Evolutionary conservation across 2,329 filamentous ascomycete genomes (phyloP), one percentile per base, ranked within the genome.

Genomic region (Parastagonospora avenae): DNA sequence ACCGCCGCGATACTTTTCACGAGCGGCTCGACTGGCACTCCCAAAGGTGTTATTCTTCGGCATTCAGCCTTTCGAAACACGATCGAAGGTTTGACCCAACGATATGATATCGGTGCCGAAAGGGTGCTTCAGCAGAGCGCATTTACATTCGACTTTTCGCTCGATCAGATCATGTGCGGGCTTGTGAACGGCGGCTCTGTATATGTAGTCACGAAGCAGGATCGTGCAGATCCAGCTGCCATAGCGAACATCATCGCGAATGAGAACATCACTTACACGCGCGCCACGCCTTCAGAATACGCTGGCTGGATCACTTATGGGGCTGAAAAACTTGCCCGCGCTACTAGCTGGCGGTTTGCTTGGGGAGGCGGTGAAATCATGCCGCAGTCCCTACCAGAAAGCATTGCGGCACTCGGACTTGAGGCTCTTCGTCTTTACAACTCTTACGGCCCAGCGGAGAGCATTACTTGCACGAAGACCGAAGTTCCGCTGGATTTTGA

Each of bases 1-100:
- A 75, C 78, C 2, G 84, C 85, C 0, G 87, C 84, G 57, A 76
- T 86, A 4, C 78, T 89, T 4, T 84, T 86, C 54, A 82, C 80
- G 0, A 80, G 80, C 4, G 81, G 82, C 0, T 82, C 81, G 0
- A 81, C 82, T 1, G 79, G 79, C 39, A 78, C 76, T 37, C 81
- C 82, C 0, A 83, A 84, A 48, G 85, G 83, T 2, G 80, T 85
- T 12, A n/a, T n/a, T 4, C 7, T 48, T 6, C 2, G 11, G 4
- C 44, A 45, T 36, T 6, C 3, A 8, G 36, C 24, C 29, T 4
- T 51, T 8, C 11, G 14, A 7, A 48, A 82, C 85, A 14, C 82
- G 86, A 53, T 82, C 81, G 8, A 51, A 37, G 43, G 42, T 70
- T 45, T 11, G 9, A 30, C 33, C 24, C 29, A 16, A 6, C 29